Evolutionary conservation across 305 asterid species (phyloP).

Genomic region (Salvia sclarea): DNA sequence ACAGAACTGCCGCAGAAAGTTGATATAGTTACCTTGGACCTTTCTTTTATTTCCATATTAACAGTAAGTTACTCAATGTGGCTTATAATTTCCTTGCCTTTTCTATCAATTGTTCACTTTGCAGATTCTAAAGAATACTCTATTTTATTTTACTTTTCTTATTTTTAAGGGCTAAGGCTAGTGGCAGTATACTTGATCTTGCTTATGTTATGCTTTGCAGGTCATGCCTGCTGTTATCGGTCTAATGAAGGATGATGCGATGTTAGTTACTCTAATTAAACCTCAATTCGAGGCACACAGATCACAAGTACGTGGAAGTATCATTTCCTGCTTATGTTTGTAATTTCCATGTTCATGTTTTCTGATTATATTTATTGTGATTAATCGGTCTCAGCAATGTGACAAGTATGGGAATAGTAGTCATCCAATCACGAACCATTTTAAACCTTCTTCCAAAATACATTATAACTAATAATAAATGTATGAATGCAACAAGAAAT

Average conservation of each 20-base stretch:
- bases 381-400: background rate
- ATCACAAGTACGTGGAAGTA: slow-evolving; percentile 62
- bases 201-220: slow-evolving; percentile 42
- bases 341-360: background rate
- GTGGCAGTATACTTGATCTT: background rate
- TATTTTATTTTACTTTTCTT: background rate
- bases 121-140: slow-evolving; percentile 1
- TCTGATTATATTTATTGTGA: background rate
- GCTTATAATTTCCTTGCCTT: slow-evolving; percentile 4
- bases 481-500: background rate
- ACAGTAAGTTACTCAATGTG: slow-evolving; percentile 51
- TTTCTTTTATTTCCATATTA: slow-evolving; percentile 86
- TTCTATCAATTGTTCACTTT: background rate
- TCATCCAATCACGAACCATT: background rate
- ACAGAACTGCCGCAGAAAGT: slow-evolving; percentile 89
- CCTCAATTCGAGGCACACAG: slow-evolving; percentile 97
- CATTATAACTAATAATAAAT: background rate
- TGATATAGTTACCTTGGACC: slow-evolving; percentile 91
- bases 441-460: background rate
- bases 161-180: background rate
- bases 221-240: slow-evolving; percentile 87
- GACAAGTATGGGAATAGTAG: background rate
- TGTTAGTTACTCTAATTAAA: slow-evolving; percentile 72
- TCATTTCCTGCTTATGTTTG: slow-evolving; percentile 10
- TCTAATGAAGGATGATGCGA: slow-evolving; percentile 79